Base-by-base conservation (phyloP, 208 protist species). In the Tetramitus jugosus region DNA sequence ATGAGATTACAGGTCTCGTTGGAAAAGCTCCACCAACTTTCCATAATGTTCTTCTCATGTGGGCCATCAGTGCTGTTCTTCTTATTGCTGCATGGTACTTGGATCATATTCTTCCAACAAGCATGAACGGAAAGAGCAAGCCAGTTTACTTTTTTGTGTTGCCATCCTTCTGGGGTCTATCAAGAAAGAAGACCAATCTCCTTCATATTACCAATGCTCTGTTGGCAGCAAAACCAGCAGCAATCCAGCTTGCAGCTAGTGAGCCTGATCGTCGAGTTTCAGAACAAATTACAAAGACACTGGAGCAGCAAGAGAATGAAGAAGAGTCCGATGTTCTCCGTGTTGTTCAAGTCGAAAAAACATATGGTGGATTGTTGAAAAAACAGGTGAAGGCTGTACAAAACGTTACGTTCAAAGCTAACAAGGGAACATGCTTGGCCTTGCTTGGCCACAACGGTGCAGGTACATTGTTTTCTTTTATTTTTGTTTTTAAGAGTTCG, bases 361-460 rank as follows among this genome's bases (percentile, higher is more conserved):
- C 17, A 62, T 33, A 31, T 62, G 3, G 8, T 23, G 29, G 17
- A 7, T 23, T 56, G 10, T 26, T 6, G 29, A 31, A 23, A 10
- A 7, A 31, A 62, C 29, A 23, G 4, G n/a, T 62, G 26, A 62
- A 62, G 3, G 56, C 56, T 62, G 26, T 62, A 31, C 4, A 23
- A 33, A 62, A 74, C 53, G 67, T 35, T 39, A 37, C n/a, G 3
- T 31, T 46, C 33, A 31, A 4, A 23, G 26, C 43, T 6, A 81
- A 92, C 56, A 80, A 87, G 62, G 85, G 86, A 64, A 84, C 91
- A 81, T 84, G 91, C 74, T 85, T 95, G 78, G 84, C 83, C 23
- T 80, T 96, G 71, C 84, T 94, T 52, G 93, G 93, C 26, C 87
- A 91, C 33, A 96, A 96, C 81, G 90, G 90, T 60, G 87, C 92